Base-by-base conservation (phyloP, 768 basidiomycete species). In the Lactifluus pinguis region DNA sequence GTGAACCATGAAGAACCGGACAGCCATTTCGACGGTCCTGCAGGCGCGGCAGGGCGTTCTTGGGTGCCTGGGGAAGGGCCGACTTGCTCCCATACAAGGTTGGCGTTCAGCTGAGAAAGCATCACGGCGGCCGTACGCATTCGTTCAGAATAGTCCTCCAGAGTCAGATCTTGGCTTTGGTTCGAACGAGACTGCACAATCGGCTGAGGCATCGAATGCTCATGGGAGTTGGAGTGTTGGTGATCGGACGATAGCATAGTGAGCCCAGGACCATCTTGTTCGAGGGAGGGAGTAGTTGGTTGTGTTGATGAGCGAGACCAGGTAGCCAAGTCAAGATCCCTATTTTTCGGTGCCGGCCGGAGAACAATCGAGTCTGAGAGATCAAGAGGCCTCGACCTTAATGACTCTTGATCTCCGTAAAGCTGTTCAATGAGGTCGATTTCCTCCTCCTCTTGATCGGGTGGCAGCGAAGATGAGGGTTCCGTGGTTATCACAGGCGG, bases 51-150 rank as follows among this genome's bases (percentile, higher is more conserved):
- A 6, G 66, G 38, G 49, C 38, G 66, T n/a, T 53, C 60, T 55
- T 55, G 67, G 34, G 41, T 51, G 44, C 39, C 50, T 56, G 45
- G 64, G 2, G 38, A 56, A 1, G 72, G 74, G 8, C n/a, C 14
- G 4, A 76, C 67, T 29, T 78, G 72, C 66, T 88, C 86, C 63
- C 83, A 80, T 34, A 81, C 75, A 53, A 88, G 77, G 68, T 80
- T 91, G 1, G 92, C 86, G 68, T 94, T 97, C 51, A 99, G 80
- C 72, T 99, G 97, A 1, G 97, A 86, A 32, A 99, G 85, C 97
- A 99, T 98, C 63, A 98, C 87, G 10, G 97, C 97, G 10, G 97
- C 97, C 10, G 94, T 97, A 8, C 92, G 85, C 97, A 99, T 99
- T 53, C 97, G 84, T 66, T 98, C 93, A 0, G 95, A 95, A 74